Evolutionary conservation across 108 stramenopile genomes (phyloP), one percentile per base, ranked within the genome.

Genomic region (Pseudonitzschia delicatissima): DNA sequence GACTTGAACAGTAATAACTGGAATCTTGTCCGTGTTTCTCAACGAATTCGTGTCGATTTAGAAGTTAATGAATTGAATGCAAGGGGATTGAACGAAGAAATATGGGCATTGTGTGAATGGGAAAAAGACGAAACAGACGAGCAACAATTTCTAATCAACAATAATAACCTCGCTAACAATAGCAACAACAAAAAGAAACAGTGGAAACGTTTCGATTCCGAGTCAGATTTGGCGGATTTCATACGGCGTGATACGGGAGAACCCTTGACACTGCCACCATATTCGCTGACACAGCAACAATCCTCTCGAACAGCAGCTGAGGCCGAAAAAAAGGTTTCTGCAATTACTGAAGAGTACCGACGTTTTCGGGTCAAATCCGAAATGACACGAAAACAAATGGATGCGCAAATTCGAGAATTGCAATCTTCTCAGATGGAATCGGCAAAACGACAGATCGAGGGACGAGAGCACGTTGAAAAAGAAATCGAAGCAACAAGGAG

Each of bases 241-340:
- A 88, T 94, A 53, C 82, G 90, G 21, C 68, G 88, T 13, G 89
- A 94, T 66, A 90, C 90, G 17, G 93, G 93, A 20, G 93, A 94
- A 80, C 90, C 90, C 26, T 34, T 94, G 27, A 71, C 76, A 18
- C 52, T 94, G 12, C 93, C 93, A 27, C 87, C 87, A 1, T 88
- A 81, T 49, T 90, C 90, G 20, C 72, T 91, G 5, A 82, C 83
- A 47, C 93, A 90, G 25, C 82, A 83, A 48, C 90, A 94, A 78
- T 94, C 93, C 11, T 44, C 67, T 12, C 61, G 74, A 37, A 79
- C 91, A 13, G 72, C 69, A 63, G 64, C 79, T 36, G 85, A 91
- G 7, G 83, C 93, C 5, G 77, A 80, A 55, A 64, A 77, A 55
- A 62, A 76, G 5, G 87, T 94, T 15, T 60, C 83, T 15, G 40